A percentile compares a stretch with the other conserved stretches of the same genome.
Evolutionary conservation across 768 basidiomycete species (phyloP).

Genomic region (Amanita exitialis): DNA sequence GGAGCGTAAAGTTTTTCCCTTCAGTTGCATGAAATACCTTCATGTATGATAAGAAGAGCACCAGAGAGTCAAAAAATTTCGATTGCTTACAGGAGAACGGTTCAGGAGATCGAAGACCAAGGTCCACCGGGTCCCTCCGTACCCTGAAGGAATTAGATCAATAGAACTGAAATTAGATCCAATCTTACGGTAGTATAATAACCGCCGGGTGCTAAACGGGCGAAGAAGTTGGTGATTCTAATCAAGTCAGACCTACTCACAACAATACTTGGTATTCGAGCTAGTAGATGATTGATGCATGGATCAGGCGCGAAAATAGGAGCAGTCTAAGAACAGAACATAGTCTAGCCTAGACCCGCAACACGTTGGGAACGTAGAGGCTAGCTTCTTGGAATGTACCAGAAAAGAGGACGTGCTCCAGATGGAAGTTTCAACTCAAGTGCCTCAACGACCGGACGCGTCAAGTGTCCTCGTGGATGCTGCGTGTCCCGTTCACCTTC

Average conservation of each 20-base stretch:
- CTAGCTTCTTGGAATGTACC: slow-evolving; percentile 1
- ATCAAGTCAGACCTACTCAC: neutral
- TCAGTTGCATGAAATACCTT: neutral
- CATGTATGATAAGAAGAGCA: too few relatives aligned
- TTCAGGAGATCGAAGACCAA: neutral
- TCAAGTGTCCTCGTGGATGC: neutral
- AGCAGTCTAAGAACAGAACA: neutral
- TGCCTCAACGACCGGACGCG: neutral
- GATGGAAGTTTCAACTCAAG: neutral
- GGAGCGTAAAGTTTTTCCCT: neutral
- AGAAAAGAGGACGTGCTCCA: neutral
- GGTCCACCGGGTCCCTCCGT: neutral
- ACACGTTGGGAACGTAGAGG: neutral
- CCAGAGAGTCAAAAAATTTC: neutral
- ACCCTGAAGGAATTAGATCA: neutral
- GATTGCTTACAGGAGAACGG: neutral
- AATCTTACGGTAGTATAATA: slow-evolving; percentile 1
- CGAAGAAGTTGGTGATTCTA: neutral
- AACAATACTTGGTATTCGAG: neutral
- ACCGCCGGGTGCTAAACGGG: neutral
- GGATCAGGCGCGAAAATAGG: neutral
- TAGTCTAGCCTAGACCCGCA: neutral
- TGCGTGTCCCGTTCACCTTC: neutral
- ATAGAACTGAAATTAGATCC: neutral
- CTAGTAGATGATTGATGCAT: neutral